phyloP scores from a whole-genome alignment of 345 rosid species.

The Acer negundo region DNA sequence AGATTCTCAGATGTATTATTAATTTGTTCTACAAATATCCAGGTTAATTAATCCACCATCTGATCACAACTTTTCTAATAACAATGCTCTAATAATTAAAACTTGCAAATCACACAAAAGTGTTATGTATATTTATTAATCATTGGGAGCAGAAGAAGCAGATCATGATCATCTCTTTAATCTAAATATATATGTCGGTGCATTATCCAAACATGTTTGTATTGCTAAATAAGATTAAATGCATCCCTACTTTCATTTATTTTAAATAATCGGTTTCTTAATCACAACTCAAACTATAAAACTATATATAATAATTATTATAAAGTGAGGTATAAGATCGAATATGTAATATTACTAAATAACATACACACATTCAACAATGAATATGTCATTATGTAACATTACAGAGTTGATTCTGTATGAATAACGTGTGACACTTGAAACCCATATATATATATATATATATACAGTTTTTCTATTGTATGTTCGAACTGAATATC shows the following conservation, averaged over 20 bases:
- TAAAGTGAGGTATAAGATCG: no score
- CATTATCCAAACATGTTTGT: not conserved
- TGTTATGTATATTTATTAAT: not conserved
- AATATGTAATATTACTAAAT: no score
- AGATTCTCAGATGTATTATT: no score
- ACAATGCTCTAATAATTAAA: not conserved
- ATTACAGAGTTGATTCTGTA: no score
- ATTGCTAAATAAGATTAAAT: not conserved
- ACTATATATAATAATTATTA: no score
- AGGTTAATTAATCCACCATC: not conserved
- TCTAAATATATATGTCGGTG: slow-evolving; percentile 3
- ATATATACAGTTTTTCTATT: no score
- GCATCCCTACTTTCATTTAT: not conserved
- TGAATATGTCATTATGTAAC: no score
- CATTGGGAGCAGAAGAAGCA: not conserved
- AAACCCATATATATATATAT: no score
- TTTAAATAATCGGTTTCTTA: not conserved
- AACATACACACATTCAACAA: no score
- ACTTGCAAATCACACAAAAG: slow-evolving; percentile 5
- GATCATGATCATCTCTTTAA: not conserved
- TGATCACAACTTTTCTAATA: not conserved
- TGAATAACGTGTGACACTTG: no score
- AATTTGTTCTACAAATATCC: not conserved
- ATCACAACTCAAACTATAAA: not conserved
- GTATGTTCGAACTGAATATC: no score